Evolutionary conservation across 163 green algal species (phyloP), one percentile per base, ranked within the genome.

Genomic region (Scenedesmus sp.): DNA sequence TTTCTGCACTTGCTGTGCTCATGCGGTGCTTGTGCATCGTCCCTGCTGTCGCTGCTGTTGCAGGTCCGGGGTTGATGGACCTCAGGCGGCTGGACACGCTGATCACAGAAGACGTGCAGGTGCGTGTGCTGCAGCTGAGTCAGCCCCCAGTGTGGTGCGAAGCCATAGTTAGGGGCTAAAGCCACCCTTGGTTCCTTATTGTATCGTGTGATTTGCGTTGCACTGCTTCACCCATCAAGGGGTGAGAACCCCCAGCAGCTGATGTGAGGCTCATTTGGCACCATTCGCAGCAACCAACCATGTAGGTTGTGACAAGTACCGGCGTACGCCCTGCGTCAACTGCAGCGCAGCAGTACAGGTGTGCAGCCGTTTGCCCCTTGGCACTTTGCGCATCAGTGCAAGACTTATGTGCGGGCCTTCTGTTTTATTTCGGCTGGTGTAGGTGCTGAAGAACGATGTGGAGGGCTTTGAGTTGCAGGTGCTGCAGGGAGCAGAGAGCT

Each of bases 21-120:
- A 7, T 76, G 46, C 81, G 9, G 33, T 68, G 44, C 81, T 79
- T 2, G 35, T 43, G 59, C 83, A 82, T 37, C 56, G 37, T 1
- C 42, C n/a, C 24, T 87, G 33, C 20, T 87, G 56, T 20, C 44
- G 83, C 1, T 81, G 83, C 56, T 59, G 53, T 37, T 22, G 26
- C 40, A 92, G 88, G 65, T 85, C 0, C 82, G 72, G 12, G 89
- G 89, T 4, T 35, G 53, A 92, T 90, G 44, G 83, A 10, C 20
- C 13, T 92, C 3, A 51, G 70, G 68, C 89, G 89, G 51, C 83
- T 92, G 12, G 89, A 92, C 73, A 56, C 43, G 26, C 26, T 92
- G 43, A 20, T 92, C 9, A 22, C 37, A 0, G 81, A 86, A 53
- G 89, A 89, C n/a, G 83, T 89, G 37, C 82, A 91, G 59, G 83